A percentile compares a stretch with the other conserved stretches of the same genome.
Evolutionary conservation across 176 grass and related monocot species (phyloP).

Genomic region (Juncus effusus): DNA sequence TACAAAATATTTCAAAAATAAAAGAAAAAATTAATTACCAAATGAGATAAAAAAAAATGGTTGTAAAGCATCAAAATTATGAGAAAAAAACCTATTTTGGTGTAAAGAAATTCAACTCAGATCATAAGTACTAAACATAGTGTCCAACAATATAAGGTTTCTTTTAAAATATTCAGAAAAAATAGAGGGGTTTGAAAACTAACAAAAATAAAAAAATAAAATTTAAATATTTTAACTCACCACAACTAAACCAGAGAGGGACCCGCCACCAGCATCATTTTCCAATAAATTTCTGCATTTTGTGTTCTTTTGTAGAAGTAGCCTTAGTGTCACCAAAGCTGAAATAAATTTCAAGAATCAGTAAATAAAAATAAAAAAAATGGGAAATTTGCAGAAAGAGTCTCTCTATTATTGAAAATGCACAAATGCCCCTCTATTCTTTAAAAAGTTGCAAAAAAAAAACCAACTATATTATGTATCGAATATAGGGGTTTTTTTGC

Average conservation of each 20-base stretch:
- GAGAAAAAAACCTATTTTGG: not conserved
- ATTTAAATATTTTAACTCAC: conserved; percentile 38
- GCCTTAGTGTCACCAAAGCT: conserved; percentile 80
- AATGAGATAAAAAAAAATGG: not conserved
- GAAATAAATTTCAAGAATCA: conserved; percentile 3
- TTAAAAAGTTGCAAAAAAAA: too few species aligned
- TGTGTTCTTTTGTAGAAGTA: conserved; percentile 85
- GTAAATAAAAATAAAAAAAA: not conserved
- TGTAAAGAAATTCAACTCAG: not conserved
- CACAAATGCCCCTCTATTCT: too few species aligned
- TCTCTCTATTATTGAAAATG: too few species aligned
- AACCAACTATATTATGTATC: too few species aligned
- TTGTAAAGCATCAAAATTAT: not conserved
- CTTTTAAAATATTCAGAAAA: too few species aligned
- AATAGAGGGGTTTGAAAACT: too few species aligned
- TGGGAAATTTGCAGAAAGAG: conserved; percentile 12
- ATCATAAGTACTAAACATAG: not conserved
- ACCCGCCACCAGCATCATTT: conserved; percentile 92
- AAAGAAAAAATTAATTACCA: not conserved
- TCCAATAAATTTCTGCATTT: conserved; percentile 89
- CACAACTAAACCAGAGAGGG: conserved; percentile 73
- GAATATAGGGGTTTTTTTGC: too few species aligned
- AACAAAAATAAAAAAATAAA: too few species aligned
- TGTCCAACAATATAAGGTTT: not conserved
- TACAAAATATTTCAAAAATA: conserved; percentile 33